Evolutionary conservation across 768 basidiomycete genomes (phyloP).

Genomic region (Exsudoporus frostii): DNA sequence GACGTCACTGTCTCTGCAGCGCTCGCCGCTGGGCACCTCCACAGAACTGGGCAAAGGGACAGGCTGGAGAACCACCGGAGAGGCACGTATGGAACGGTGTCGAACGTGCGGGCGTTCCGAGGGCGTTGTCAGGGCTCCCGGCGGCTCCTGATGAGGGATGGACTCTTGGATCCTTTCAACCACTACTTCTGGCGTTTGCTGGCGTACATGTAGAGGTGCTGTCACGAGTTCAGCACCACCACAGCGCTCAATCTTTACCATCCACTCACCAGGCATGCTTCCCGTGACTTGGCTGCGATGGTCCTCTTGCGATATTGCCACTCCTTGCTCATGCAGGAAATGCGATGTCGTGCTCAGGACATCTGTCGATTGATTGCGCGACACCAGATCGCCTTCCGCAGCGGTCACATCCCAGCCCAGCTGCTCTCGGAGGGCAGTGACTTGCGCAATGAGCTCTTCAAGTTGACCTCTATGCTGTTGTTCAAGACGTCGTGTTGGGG

Average conservation of each 20-base stretch:
- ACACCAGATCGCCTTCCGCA: neutral
- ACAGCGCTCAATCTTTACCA: neutral
- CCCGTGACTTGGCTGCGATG: neutral
- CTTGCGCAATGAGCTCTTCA: neutral
- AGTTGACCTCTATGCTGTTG: neutral
- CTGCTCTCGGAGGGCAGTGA: neutral
- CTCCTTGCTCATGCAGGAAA: neutral
- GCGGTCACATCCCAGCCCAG: neutral
- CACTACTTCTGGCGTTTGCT: neutral
- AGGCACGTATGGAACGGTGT: neutral
- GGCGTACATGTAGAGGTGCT: neutral
- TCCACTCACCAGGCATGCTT: neutral
- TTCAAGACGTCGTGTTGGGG: neutral
- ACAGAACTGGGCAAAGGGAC: neutral
- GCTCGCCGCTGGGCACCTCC: neutral
- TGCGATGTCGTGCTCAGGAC: neutral
- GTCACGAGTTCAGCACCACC: neutral
- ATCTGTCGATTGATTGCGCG: neutral
- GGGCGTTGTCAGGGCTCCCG: neutral
- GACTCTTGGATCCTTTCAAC: neutral
- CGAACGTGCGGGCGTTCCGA: neutral
- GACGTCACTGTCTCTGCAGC: no score
- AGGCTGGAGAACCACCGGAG: neutral
- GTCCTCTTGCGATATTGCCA: neutral
- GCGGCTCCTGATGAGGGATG: neutral